Base-by-base conservation (phyloP, 2,329 filamentous ascomycete species). In the Sclerotinia borealis region DNA sequence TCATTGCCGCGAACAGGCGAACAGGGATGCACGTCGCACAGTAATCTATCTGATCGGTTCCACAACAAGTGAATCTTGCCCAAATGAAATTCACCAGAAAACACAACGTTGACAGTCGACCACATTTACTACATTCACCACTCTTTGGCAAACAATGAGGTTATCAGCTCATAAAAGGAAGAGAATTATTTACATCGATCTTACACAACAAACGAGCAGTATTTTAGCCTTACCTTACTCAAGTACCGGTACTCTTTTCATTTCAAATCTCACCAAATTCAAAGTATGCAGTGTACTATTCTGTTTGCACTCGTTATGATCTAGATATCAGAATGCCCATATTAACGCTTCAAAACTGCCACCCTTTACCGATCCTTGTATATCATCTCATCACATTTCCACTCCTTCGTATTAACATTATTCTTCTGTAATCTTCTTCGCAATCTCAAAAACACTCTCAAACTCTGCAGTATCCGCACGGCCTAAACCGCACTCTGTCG, bases 401-500 rank as follows among this genome's bases (percentile, higher is more conserved):
- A 39, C 17, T 41, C 15, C 25, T 55, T 31, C 17, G 19, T 55
- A 22, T 39, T 9, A 22, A 15, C 43, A 22, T 39, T 9, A 22
- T 36, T 43, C 48, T 51, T 54, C 47, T 6, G 49, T 61, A 36
- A 61, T 19, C 10, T 54, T 25, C 59, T 55, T 61, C 9, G 48
- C 59, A 43, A 59, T 59, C 34, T 59, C 51, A 50, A 68, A 52
- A 11, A 68, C 41, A 15, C 63, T 65, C 29, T 67, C 55, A 27
- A 69, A 48, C 50, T 71, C 65, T 25, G 63, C 56, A 6, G 34
- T 27, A 19, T 59, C 54, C 10, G 51, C 66, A 49, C 77, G 68
- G 1, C 76, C 77, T 67, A 75, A 68, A 8, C 78, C 78, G 67
- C 77, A 80, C 63, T 79, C 78, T 0, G 77, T 78, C 17, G 73